phyloP scores from a whole-genome alignment of 2,329 filamentous ascomycete genomes.

The Clonostachys chloroleuca region DNA sequence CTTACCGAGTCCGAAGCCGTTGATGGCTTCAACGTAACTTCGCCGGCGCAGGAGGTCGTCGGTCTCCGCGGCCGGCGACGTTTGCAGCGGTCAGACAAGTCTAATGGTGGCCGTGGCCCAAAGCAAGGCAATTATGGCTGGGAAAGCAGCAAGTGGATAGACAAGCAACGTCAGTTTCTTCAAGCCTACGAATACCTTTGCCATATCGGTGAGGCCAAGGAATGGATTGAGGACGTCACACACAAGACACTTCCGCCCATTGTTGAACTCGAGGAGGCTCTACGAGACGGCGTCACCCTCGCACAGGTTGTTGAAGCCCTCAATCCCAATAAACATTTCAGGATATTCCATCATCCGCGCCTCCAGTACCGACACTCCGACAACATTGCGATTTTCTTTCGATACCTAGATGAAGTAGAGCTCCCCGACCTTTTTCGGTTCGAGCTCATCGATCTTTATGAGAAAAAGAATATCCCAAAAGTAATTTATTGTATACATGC shows the following conservation, averaged over 20 bases:
- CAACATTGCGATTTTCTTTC: conserved; percentile 96
- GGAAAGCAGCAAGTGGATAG: conserved; percentile 94
- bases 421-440: conserved; percentile 95
- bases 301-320: conserved; percentile 91
- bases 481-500: conserved; percentile 99
- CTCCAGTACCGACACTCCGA: conserved; percentile 95
- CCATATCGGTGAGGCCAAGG: conserved; percentile 97
- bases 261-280: conserved; percentile 85
- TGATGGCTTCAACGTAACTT: conserved; percentile 77
- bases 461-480: conserved; percentile 99
- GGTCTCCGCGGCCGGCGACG: conserved; percentile 81
- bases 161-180: conserved; percentile 92
- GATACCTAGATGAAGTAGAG: conserved; percentile 86
- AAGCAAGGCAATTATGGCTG: conserved; percentile 59
- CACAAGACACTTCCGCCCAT: conserved; percentile 84
- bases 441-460: conserved; percentile 94
- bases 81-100: conserved; percentile 67
- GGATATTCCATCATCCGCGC: conserved; percentile 81
- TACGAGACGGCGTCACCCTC: conserved; percentile 88
- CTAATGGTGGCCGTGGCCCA: conserved; percentile 37
- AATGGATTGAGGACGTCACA: conserved; percentile 95
- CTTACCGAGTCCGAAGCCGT: conserved; percentile 71
- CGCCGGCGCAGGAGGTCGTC: conserved; percentile 77
- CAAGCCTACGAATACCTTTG: conserved; percentile 98
- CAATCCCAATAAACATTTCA: conserved; percentile 64